These are phyloP conservation scores for Goniomonas avonlea DNA, from an alignment of 78 protist species.

Conservation along the genomic window DNA sequence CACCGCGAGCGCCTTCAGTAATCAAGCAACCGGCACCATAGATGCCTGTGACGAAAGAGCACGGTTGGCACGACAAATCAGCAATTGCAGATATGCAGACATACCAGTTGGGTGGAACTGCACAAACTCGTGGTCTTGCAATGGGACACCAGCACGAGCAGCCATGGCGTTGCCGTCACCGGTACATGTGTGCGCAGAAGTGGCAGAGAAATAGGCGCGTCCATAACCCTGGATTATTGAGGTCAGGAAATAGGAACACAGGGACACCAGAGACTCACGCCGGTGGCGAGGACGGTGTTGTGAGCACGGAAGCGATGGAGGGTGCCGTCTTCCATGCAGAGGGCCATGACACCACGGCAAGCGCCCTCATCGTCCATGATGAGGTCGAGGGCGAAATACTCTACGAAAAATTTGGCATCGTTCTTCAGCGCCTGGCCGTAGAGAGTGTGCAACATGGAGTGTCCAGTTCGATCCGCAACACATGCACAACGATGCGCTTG, in stretches of 20 bases:
- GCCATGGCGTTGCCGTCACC: conserved; percentile 98
- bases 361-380: conserved; percentile 77
- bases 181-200: conserved; percentile 97
- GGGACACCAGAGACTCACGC: conserved; percentile 36
- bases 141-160: conserved; percentile 81
- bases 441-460: conserved; percentile 95
- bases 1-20: conserved; percentile 99
- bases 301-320: conserved; percentile 84
- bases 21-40: conserved; percentile 96
- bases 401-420: conserved; percentile 83
- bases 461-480: conserved; percentile 99
- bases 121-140: conserved; percentile 83
- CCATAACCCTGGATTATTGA: conserved; percentile 60
- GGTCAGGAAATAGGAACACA: not conserved
- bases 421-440: conserved; percentile 75
- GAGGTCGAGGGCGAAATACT: conserved; percentile 94
- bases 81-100: no score
- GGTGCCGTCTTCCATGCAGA: conserved; percentile 81
- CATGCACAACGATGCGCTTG: conserved; percentile 90
- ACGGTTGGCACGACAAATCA: no score
- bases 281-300: conserved; percentile 85
- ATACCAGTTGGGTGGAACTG: conserved; percentile 99
- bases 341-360: conserved; percentile 76
- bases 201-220: conserved; percentile 82
- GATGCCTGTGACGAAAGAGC: no score